Evolutionary conservation across 2,329 filamentous ascomycete species (phyloP).

Genomic region (Coniochaeta sp.): DNA sequence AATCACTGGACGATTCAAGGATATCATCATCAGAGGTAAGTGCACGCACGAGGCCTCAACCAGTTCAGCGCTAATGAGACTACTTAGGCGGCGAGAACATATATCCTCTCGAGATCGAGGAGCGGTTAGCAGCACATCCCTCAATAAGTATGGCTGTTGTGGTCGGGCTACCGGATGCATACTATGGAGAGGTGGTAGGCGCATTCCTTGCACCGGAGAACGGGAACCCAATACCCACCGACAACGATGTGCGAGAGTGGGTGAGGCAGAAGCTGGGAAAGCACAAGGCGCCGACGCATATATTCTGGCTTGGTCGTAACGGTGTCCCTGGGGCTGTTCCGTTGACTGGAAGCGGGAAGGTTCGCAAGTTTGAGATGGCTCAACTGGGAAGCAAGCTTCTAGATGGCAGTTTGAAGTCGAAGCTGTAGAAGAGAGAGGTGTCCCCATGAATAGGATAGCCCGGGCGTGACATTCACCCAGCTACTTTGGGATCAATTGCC

Average conservation of each 20-base stretch:
- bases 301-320: constrained; percentile 67
- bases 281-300: constrained; percentile 63
- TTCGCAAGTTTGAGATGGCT: constrained; percentile 60
- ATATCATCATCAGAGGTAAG: constrained; percentile 67
- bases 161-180: constrained; percentile 60
- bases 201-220: constrained; percentile 48
- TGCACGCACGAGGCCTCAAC: no score
- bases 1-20: constrained; percentile 72
- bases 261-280: constrained; percentile 53
- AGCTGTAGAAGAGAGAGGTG: constrained; percentile 26
- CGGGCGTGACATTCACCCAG: no score
- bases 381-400: constrained; percentile 48
- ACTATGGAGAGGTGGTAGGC: constrained; percentile 67
- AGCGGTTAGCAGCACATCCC: constrained; percentile 60
- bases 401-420: constrained; percentile 35
- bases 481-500: no score
- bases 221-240: constrained; percentile 28
- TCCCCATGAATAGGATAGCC: no score
- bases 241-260: constrained; percentile 55
- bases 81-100: constrained; percentile 59
- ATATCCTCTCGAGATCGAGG: constrained; percentile 70
- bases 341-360: constrained; percentile 66
- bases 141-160: constrained; percentile 59
- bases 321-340: constrained; percentile 50
- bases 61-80: neutral